Base-by-base conservation (phyloP, 345 rosid species). In the Rhizophora apiculata region DNA sequence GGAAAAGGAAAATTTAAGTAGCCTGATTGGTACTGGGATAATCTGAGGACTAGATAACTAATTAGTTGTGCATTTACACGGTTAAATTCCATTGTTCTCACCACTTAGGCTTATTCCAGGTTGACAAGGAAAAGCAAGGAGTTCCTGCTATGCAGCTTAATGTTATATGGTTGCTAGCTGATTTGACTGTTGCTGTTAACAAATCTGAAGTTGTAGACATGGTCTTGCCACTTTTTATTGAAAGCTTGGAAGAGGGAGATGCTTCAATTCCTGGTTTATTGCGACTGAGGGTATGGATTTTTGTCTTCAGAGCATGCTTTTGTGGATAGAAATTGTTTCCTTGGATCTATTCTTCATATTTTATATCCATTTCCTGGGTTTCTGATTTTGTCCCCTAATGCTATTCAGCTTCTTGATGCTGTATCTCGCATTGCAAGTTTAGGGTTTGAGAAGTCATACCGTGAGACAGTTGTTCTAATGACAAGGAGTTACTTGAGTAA, bases 231-330 rank as follows among this genome's bases (percentile, higher is more conserved):
- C 96, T 90, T 74, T 96, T 89, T 83, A 82, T 96, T 77, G 99
- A 96, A 87, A 90, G 85, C 76, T 81, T 96, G 77, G 99, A 96
- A 84, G 99, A 92, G 92, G 98, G 99, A 58, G 99, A 92, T 79
- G 98, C 97, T 81, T 85, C 92, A 58, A 66, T 85, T 82, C 92
- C 99, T 75, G 83, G 99, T 79, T 78, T 85, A 79, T 81, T 96
- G 77, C 89, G 98, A 76, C 90, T 96, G 76, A 86, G 91, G 70
- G 99, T 92, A 92, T 68, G 89, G 60, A 70, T 80, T 64, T 74
- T 82, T 78, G 63, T 73, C 71, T 77, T 68, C 32, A 53, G 67
- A 77, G 56, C 67, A 63, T 78, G 63, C 70, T 29, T 70, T 83
- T 75, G 63, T 76, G 58, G 56, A 22, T 54, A 37, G 53, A 65